Percentiles rank a stretch among this genome's conserved stretches.
phyloP scores from a whole-genome alignment of 495 filamentous ascomycete species.

The Hyphodiscus hymeniophilus region DNA sequence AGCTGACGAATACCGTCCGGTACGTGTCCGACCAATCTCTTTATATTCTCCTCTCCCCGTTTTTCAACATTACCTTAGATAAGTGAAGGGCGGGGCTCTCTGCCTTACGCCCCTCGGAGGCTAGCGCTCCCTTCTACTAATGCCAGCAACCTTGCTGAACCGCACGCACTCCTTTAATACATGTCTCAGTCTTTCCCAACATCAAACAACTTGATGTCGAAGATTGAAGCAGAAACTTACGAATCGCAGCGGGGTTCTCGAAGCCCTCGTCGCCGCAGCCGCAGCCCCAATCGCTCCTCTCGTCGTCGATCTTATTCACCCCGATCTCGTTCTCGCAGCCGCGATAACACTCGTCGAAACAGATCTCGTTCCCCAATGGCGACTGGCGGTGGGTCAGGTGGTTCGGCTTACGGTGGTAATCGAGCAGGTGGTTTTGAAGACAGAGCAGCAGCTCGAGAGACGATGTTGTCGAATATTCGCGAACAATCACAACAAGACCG shows the following conservation, averaged over 20 bases:
- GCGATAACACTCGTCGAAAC: slow-evolving; percentile 77
- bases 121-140: neutral
- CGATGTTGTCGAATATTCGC: slow-evolving; percentile 89
- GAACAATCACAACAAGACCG: slow-evolving; percentile 97
- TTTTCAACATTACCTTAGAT: too few species aligned
- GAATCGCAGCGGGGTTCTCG: slow-evolving; percentile 68
- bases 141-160: neutral
- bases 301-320: slow-evolving; percentile 90
- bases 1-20: too few species aligned
- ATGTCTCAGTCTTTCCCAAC: neutral
- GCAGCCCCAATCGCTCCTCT: slow-evolving; percentile 37
- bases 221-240: slow-evolving; percentile 33
- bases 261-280: slow-evolving; percentile 35
- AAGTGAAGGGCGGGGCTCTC: too few species aligned
- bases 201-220: slow-evolving; percentile 13
- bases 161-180: neutral
- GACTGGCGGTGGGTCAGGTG: slow-evolving; percentile 51
- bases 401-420: slow-evolving; percentile 48
- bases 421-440: slow-evolving; percentile 75
- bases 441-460: slow-evolving; percentile 75
- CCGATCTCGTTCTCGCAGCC: slow-evolving; percentile 85
- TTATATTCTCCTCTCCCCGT: too few species aligned
- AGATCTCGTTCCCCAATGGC: slow-evolving; percentile 75
- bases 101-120: neutral
- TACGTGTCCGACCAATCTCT: too few species aligned